These are phyloP conservation scores for Cryptosporidium sp. DNA, from an alignment of 169 alveolate species.

Conservation along the genomic window DNA sequence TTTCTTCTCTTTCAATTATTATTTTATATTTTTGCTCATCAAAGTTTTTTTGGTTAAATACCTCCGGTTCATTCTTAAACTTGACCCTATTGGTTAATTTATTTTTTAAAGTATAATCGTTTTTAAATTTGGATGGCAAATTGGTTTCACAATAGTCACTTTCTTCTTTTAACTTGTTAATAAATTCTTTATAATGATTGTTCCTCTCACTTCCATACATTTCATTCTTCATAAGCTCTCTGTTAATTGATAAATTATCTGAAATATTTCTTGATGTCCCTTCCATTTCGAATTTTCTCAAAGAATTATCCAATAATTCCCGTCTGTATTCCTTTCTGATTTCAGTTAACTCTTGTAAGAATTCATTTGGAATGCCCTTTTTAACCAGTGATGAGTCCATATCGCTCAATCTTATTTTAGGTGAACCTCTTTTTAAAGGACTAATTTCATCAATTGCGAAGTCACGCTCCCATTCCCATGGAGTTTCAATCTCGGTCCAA, in stretches of 20 bases:
- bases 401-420: slow-evolving; percentile 39
- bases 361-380: slow-evolving; percentile 42
- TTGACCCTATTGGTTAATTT: not conserved
- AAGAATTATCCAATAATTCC: slow-evolving; percentile 30
- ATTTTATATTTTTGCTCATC: slow-evolving; percentile 8
- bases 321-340: slow-evolving; percentile 50
- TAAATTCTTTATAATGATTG: not conserved
- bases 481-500: slow-evolving; percentile 58
- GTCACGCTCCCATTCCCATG: slow-evolving; percentile 75
- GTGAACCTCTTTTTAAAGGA: not conserved
- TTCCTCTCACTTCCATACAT: slow-evolving; percentile 17
- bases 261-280: slow-evolving; percentile 9
- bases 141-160: not conserved
- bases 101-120: not conserved
- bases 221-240: slow-evolving; percentile 27
- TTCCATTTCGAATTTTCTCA: slow-evolving; percentile 30
- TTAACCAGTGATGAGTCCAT: slow-evolving; percentile 34
- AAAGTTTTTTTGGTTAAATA: not conserved
- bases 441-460: slow-evolving; percentile 37
- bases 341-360: slow-evolving; percentile 44
- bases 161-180: not conserved
- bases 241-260: not conserved
- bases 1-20: slow-evolving; percentile 25
- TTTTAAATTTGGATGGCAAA: not conserved
- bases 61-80: slow-evolving; percentile 17